Conservation (phyloP, 306 rosid species). For the Rosa rugosa region DNA sequence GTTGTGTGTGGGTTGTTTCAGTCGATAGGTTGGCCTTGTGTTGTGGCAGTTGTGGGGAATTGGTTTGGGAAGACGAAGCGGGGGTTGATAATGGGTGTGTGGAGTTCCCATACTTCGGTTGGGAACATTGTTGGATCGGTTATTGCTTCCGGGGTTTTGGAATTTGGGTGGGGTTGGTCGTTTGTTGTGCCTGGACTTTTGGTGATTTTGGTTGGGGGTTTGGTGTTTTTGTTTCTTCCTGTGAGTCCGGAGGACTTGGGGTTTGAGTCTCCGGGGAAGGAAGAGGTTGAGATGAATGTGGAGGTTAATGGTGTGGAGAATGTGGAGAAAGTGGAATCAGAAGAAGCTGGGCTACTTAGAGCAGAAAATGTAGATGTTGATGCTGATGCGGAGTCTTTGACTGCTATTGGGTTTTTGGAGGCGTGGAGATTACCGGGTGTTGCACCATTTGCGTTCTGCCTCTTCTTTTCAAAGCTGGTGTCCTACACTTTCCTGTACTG, state of each 20-base stretch:
- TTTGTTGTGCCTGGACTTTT: conserved; percentile 77
- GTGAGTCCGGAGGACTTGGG: conserved; percentile 69
- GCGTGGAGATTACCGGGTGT: conserved; percentile 93
- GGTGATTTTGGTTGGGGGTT: conserved; percentile 59
- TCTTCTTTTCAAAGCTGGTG: conserved; percentile 93
- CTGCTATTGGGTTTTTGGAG: conserved; percentile 90
- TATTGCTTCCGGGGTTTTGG: conserved; percentile 72
- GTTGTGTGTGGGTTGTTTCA: conserved; percentile 82
- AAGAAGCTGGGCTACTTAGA: conserved; percentile 61
- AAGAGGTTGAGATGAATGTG: conserved; percentile 47
- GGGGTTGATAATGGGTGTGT: conserved; percentile 89
- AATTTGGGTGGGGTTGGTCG: conserved; percentile 98
- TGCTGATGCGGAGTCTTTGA: conserved; percentile 36
- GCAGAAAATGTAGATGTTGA: conserved; percentile 28
- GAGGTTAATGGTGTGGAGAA: conserved; percentile 31
- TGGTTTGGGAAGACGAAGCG: conserved; percentile 83
- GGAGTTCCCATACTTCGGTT: conserved; percentile 91
- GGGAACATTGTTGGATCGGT: conserved; percentile 84
- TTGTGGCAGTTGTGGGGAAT: conserved; percentile 81
- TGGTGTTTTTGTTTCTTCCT: conserved; percentile 76
- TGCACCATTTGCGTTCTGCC: conserved; percentile 80
- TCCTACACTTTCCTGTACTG: conserved; percentile 89
- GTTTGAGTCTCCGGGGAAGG: conserved; percentile 46
- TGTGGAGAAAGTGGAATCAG: conserved; percentile 52
- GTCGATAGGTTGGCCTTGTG: conserved; percentile 99